phyloP scores from a whole-genome alignment of 2,329 filamentous ascomycete genomes.

The Exophiala sp. region DNA sequence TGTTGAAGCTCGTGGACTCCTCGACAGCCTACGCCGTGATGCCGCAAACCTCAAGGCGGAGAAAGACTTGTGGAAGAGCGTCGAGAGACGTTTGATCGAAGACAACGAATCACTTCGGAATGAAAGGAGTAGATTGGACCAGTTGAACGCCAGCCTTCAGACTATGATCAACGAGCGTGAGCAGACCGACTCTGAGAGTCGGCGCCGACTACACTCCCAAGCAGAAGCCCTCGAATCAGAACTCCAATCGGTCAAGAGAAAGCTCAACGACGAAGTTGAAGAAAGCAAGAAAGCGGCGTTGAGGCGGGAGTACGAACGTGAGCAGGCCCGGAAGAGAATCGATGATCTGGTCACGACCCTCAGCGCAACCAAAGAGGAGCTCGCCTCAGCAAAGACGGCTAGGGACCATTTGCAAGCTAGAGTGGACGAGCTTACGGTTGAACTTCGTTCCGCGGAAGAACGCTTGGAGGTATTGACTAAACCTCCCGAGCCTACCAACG shows the following conservation, averaged over 20 bases:
- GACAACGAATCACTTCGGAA: conserved; percentile 81
- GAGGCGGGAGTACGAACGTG: conserved; percentile 82
- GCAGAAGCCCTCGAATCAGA: conserved; percentile 76
- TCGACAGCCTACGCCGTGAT: conserved; percentile 85
- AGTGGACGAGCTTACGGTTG: conserved; percentile 81
- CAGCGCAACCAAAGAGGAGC: conserved; percentile 74
- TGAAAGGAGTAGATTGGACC: conserved; percentile 78
- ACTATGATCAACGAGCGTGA: conserved; percentile 89
- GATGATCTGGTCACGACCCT: conserved; percentile 82
- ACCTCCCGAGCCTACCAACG: conserved; percentile 47
- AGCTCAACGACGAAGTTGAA: conserved; percentile 73
- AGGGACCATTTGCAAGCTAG: conserved; percentile 83
- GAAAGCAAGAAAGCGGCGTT: conserved; percentile 76
- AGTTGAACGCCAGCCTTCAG: conserved; percentile 75
- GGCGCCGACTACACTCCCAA: conserved; percentile 70
- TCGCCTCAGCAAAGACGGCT: conserved; percentile 77
- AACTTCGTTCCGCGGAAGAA: conserved; percentile 84
- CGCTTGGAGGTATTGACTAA: conserved; percentile 73
- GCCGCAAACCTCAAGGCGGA: conserved; percentile 90
- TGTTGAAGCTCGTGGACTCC: conserved; percentile 71
- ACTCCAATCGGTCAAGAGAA: conserved; percentile 70
- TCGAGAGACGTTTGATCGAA: conserved; percentile 78
- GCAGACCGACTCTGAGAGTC: conserved; percentile 71
- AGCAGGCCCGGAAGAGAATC: conserved; percentile 82
- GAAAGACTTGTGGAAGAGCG: conserved; percentile 89